Evolutionary conservation across 495 filamentous ascomycete genomes (phyloP), one percentile per base, ranked within the genome.

Genomic region (Annulohypoxylon stygium): DNA sequence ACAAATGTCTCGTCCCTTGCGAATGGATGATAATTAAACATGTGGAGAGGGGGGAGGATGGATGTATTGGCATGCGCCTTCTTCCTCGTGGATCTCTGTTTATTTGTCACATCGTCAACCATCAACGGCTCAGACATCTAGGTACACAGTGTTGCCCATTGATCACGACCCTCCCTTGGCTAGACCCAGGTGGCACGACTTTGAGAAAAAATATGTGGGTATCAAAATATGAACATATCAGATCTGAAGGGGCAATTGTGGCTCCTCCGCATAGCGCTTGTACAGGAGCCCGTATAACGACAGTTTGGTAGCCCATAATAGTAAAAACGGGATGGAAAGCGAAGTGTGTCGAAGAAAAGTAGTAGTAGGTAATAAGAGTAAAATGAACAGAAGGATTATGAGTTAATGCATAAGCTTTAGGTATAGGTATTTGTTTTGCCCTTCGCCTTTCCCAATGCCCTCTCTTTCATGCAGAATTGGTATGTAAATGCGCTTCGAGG

Each of bases 151-250:
- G 1, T 23, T 23, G 20, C 20, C 20, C 20, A 23, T 23, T 36
- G 53, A n/a, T 55, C 51, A 14, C 14, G 18, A 26, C 36, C 36
- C 36, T 60, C 37, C 53, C 33, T 37, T 57, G 11, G 18, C 23
- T 33, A 39, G 25, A 14, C 14, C 37, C 55, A 4, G 25, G 50
- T 26, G 25, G 25, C 33, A 37, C 18, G n/a, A 37, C 33, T 33
- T 33, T 3, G 14, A 36, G n/a, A 57, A 57, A 36, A 5, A 57
- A 57, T 57, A 37, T 37, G 53, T 37, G 53, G 53, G 53, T 57
- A 57, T 57, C 53, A 37, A 55, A 57, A 41, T 23, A 61, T 61
- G 39, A 61, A 61, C 37, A 45, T 47, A 47, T 61, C 58, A 45
- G 53, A 37, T 47, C 33, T 16, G 14, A 57, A 37, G 14, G 30